Evolutionary conservation across 2,329 filamentous ascomycete genomes (phyloP).

Genomic region (Furcasterigmium sp.): DNA sequence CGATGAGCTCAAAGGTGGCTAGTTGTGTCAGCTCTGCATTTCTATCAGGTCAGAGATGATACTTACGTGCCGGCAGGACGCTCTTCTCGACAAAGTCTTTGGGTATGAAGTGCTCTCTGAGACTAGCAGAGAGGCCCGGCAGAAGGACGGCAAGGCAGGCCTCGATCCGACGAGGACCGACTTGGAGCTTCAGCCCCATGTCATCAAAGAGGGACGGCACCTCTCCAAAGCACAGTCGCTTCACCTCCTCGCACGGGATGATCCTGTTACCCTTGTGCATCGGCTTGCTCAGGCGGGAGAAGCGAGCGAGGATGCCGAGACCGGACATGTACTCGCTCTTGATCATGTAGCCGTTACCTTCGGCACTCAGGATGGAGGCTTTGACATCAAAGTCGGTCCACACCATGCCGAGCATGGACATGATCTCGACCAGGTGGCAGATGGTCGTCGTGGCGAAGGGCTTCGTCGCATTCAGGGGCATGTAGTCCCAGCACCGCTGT

Average conservation of each 20-base stretch:
- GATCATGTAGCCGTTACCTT: slow-evolving; percentile 29
- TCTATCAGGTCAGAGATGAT: slow-evolving; percentile 19
- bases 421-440: slow-evolving; percentile 28
- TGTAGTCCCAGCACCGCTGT: slow-evolving; percentile 10
- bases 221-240: slow-evolving; percentile 33
- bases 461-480: slow-evolving; percentile 13
- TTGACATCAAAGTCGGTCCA: slow-evolving; percentile 34
- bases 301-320: slow-evolving; percentile 32
- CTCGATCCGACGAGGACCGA: slow-evolving; percentile 22
- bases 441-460: slow-evolving; percentile 30
- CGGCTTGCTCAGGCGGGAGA: slow-evolving; percentile 28
- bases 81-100: slow-evolving; percentile 19
- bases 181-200: slow-evolving; percentile 13
- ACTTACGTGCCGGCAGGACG: slow-evolving; percentile 7
- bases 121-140: slow-evolving; percentile 29
- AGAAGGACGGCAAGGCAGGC: too few relatives aligned
- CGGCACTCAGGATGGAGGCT: slow-evolving; percentile 26
- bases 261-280: slow-evolving; percentile 27
- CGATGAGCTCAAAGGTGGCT: slow-evolving; percentile 34
- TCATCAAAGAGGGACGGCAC: slow-evolving; percentile 31
- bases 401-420: slow-evolving; percentile 29
- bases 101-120: slow-evolving; percentile 28
- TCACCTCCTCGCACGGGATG: slow-evolving; percentile 28
- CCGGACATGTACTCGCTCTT: slow-evolving; percentile 23
- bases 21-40: neutral